phyloP scores from a whole-genome alignment of 805 yeast genomes.

The Candida succiphila region DNA sequence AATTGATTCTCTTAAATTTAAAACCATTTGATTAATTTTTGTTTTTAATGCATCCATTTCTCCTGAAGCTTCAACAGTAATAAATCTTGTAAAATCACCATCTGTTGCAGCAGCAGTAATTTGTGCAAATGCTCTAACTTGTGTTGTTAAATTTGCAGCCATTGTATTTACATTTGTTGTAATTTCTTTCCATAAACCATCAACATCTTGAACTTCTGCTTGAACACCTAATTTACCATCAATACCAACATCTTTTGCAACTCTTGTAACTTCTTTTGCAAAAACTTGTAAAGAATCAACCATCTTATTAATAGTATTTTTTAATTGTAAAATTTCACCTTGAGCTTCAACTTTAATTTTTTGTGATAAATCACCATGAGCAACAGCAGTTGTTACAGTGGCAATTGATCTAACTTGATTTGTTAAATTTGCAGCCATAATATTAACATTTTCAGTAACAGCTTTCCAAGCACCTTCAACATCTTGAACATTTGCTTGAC shows the following conservation, averaged over 20 bases:
- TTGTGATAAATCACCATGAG: slow-evolving; percentile 79
- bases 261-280: slow-evolving; percentile 82
- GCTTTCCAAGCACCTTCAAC: slow-evolving; percentile 87
- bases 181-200: slow-evolving; percentile 87
- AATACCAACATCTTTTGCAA: slow-evolving; percentile 88
- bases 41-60: slow-evolving; percentile 73
- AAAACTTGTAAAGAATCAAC: slow-evolving; percentile 84
- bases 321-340: slow-evolving; percentile 80
- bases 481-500: slow-evolving; percentile 79
- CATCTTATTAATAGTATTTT: slow-evolving; percentile 84
- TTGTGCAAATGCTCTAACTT: slow-evolving; percentile 88
- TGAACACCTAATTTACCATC: slow-evolving; percentile 90
- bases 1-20: slow-evolving; percentile 77
- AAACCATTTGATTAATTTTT: slow-evolving; percentile 72
- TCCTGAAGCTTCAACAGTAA: slow-evolving; percentile 86
- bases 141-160: slow-evolving; percentile 91
- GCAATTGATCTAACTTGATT: slow-evolving; percentile 86
- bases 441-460: slow-evolving; percentile 79
- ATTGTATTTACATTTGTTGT: slow-evolving; percentile 86
- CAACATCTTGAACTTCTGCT: slow-evolving; percentile 85
- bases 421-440: slow-evolving; percentile 81
- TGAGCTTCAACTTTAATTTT: slow-evolving; percentile 86
- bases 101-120: slow-evolving; percentile 92
- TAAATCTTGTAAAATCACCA: slow-evolving; percentile 84
- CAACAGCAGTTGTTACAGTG: slow-evolving; percentile 86